Base-by-base conservation (phyloP, 495 filamentous ascomycete species). In the Hypoxylon fragiforme region DNA sequence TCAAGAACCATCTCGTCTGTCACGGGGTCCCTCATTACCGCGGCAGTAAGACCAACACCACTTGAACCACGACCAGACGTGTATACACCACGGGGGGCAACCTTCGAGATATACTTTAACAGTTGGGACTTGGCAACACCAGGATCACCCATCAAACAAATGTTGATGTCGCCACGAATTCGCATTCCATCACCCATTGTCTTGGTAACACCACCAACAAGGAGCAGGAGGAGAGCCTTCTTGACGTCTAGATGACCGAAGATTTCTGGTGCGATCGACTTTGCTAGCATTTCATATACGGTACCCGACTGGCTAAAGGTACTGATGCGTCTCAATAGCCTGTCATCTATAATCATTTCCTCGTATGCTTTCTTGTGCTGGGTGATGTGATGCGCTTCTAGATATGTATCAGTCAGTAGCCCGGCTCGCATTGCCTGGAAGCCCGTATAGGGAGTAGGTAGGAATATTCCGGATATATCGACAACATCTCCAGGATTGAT, bases 1-100 rank as follows among this genome's bases (percentile, higher is more conserved):
- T 98, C 94, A 32, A 98, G 80, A 9, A 98, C 88, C 95, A 98
- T 97, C 69, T 98, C 94, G 67, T 98, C 94, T 0, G 94, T 98
- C 24, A 97, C 91, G 1, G 94, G 94, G 66, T 98, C 94, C 46
- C 94, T 86, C 94, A 98, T 98, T 11, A 98, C 92, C 9, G 94
- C 94, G 2, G 94, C 94, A 7, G 94, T 98, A 46, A 98, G 83
- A 86, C 94, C 94, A 38, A 98, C 94, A 64, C 94, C 94, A 66
- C 88, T 92, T 78, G 87, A 92, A 60, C 94, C 94, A 60, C 94
- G 90, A 64, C 94, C 94, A 7, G 95, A 96, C 1, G 94, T 98
- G 76, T 98, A 98, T 22, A 98, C 92, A 58, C 94, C 94, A 38
- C 94, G 88, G 18, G 94, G 94, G 3, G 94, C 94, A 31, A 98